Evolutionary conservation across 257 asterid species (phyloP), one percentile per base, ranked within the genome.

Genomic region (Jacaranda mimosifolia): DNA sequence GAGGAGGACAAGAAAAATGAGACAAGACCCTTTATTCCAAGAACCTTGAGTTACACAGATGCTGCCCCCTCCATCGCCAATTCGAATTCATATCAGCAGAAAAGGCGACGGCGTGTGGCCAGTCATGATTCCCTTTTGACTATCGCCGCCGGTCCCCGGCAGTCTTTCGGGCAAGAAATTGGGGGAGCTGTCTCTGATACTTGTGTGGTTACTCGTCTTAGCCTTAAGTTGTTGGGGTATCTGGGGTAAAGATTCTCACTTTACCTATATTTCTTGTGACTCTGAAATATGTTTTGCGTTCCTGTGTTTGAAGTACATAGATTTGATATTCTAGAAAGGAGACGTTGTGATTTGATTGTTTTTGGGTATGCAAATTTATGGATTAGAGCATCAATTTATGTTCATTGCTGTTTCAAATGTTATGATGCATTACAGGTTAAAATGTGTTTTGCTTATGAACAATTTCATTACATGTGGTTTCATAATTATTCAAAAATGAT

Each of bases 111-210:
- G 70, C 89, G 98, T 71, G 77, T 59, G 46, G 86, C 85, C 7
- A 91, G 98, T 76, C 98, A 85, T 6, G 74, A 70, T 42, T 79
- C 87, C 56, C 91, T 94, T 26, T 62, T 78, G 15, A 65, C 78
- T 40, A 77, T 80, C 65, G 73, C 86, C 46, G 81, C 36, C 71
- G 82, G 75, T 19, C 64, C 74, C 53, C 78, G 83, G 17, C 82
- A 68, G 12, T 80, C 93, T 60, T 73, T 84, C 51, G 49, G 85
- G 32, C 68, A 82, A 26, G 94, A 83, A 51, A 68, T 83, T 70
- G 91, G 89, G 18, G 77, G 78, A 73, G 88, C 91, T 64, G 92
- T 89, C 45, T 79, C 91, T 36, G 97, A 89, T 70, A 86, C 97
- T 46, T 83, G 73, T 75, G 18, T 83, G 81, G 79, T 87, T 76